A percentile compares a stretch with the other conserved stretches of the same genome.
These are phyloP conservation scores for Candida multigemmis DNA, from an alignment of 805 yeast species.

Conservation along the genomic window DNA sequence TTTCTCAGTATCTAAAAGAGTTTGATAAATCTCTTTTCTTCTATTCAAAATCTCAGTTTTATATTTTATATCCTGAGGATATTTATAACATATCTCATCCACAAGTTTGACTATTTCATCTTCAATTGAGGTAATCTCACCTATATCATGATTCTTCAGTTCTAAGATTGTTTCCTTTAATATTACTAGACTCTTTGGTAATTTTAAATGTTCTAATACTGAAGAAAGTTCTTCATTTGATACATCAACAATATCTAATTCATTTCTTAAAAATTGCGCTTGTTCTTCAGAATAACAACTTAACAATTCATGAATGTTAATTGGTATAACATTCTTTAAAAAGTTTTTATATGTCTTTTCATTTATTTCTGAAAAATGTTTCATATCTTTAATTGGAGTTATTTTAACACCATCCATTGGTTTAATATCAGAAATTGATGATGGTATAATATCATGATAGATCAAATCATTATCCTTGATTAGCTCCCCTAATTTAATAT, in stretches of 20 bases:
- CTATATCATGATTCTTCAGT: conserved; percentile 1
- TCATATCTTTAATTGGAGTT: conserved; percentile 40
- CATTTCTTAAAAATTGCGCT: conserved; percentile 64
- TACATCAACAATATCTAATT: conserved; percentile 65
- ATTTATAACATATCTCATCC: conserved; percentile 13
- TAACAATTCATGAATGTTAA: conserved; percentile 78
- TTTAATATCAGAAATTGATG: conserved; percentile 52
- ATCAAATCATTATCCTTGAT: conserved; percentile 85
- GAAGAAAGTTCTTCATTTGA: conserved; percentile 74
- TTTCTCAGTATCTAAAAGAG: conserved; percentile 25
- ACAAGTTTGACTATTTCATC: conserved; percentile 6
- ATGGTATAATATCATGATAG: conserved; percentile 72
- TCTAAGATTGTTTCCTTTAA: conserved; percentile 32
- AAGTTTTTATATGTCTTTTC: conserved; percentile 39
- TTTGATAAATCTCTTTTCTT: conserved; percentile 27
- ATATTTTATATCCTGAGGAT: conserved; percentile 26
- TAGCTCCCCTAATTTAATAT: conserved; percentile 31
- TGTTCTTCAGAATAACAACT: conserved; percentile 87
- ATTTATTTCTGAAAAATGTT: conserved; percentile 32
- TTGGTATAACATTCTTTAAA: conserved; percentile 74
- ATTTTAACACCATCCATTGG: conserved; percentile 62
- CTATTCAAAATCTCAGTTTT: conserved; percentile 15
- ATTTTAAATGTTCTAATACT: conserved; percentile 68
- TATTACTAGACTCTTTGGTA: conserved; percentile 58
- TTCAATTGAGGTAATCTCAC: conserved; percentile 1